These are phyloP conservation scores for Panicum miliaceum DNA, from an alignment of 176 grass and related monocot species.

Conservation along the genomic window DNA sequence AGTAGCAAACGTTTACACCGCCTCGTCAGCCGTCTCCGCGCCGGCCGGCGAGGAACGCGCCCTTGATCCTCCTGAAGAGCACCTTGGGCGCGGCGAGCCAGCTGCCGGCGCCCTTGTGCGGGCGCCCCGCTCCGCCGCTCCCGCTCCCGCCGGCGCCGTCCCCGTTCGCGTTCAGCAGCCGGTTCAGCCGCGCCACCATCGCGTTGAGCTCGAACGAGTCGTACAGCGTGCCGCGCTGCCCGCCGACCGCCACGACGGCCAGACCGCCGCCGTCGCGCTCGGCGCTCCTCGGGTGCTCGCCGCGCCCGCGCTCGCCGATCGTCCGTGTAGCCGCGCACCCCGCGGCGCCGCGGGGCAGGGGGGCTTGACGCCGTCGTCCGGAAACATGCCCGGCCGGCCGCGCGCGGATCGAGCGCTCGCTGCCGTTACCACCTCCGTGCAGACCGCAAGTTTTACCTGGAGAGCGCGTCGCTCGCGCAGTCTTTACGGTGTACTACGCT, in stretches of 20 bases:
- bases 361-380: neutral
- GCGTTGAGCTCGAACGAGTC: conserved; percentile 75
- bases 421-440: neutral
- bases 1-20: too few relatives aligned
- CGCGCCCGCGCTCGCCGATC: neutral
- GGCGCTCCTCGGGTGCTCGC: neutral
- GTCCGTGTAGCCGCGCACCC: neutral
- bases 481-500: neutral
- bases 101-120: neutral
- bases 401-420: neutral
- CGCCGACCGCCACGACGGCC: neutral
- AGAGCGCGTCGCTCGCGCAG: neutral
- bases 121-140: neutral
- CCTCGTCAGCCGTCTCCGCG: conserved; percentile 12
- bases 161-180: conserved; percentile 43
- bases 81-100: conserved; percentile 45
- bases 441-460: neutral
- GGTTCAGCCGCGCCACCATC: conserved; percentile 51
- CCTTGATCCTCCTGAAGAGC: conserved; percentile 45
- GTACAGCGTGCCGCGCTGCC: conserved; percentile 55
- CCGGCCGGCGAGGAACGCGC: conserved; percentile 32
- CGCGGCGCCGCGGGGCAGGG: neutral
- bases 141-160: neutral
- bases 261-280: neutral
- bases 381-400: conserved; percentile 21